phyloP scores from a whole-genome alignment of 2,329 filamentous ascomycete genomes.

The Ilyonectria robusta region DNA sequence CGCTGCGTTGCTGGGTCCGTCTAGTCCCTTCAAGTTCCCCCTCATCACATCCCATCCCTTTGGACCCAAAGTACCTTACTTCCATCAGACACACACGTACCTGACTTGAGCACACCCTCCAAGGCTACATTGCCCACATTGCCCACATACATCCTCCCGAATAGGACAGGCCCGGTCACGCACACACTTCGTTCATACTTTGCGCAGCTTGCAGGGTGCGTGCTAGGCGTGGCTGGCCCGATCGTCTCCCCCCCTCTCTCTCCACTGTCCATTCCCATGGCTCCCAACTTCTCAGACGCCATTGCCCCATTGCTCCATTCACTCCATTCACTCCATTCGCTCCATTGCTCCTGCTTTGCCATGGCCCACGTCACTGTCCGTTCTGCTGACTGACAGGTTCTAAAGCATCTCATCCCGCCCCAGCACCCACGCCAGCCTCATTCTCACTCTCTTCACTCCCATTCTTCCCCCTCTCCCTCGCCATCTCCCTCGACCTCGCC shows the following conservation, averaged over 20 bases:
- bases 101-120: too few relatives aligned
- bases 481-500: constrained; percentile 19
- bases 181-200: background rate
- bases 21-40: too few relatives aligned
- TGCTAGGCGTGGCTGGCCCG: constrained; percentile 23
- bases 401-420: constrained; percentile 38
- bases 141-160: too few relatives aligned
- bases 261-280: constrained; percentile 18
- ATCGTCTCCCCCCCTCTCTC: constrained; percentile 17
- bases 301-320: constrained; percentile 13
- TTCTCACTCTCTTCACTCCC: constrained; percentile 1
- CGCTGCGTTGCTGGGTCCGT: too few relatives aligned
- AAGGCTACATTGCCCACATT: too few relatives aligned
- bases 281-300: constrained; percentile 3
- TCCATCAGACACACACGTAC: too few relatives aligned
- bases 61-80: too few relatives aligned
- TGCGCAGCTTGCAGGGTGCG: background rate
- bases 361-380: constrained; percentile 47
- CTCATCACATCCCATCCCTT: too few relatives aligned
- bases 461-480: constrained; percentile 17
- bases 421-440: constrained; percentile 25
- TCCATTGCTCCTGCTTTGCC: constrained; percentile 20
- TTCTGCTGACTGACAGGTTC: constrained; percentile 42
- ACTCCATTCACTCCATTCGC: constrained; percentile 10
- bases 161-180: too few relatives aligned